Evolutionary conservation across 805 yeast species (phyloP).

Genomic region (Metschnikowia lochheadii): DNA sequence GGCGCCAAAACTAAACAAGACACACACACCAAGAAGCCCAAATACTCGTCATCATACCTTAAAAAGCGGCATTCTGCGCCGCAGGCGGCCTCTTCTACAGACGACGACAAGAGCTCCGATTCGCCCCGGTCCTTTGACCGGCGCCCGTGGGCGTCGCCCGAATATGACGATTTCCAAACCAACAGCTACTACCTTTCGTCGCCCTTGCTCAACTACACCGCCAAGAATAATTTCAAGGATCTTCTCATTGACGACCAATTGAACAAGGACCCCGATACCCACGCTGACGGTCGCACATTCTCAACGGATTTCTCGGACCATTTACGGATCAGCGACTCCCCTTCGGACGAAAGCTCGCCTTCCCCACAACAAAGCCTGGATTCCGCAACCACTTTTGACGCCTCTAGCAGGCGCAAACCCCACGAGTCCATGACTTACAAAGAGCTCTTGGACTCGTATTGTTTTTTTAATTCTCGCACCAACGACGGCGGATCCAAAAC

Average conservation of each 20-base stretch:
- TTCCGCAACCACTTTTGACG: neutral
- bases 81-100: neutral
- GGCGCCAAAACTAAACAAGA: conserved; percentile 14
- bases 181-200: conserved; percentile 36
- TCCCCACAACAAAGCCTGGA: neutral
- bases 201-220: conserved; percentile 28
- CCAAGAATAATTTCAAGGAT: conserved; percentile 6
- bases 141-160: neutral
- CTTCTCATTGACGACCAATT: conserved; percentile 2
- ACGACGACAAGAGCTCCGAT: neutral
- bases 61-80: conserved; percentile 30
- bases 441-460: conserved; percentile 54
- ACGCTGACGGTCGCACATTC: neutral
- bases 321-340: neutral
- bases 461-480: conserved; percentile 45
- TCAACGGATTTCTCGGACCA: neutral
- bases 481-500: conserved; percentile 16
- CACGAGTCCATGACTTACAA: conserved; percentile 51
- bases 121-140: neutral
- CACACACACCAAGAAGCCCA: conserved; percentile 24
- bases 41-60: conserved; percentile 36
- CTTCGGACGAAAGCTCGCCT: neutral
- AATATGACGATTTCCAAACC: conserved; percentile 27
- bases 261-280: neutral
- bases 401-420: neutral